Conservation (phyloP, 495 filamentous ascomycete species). For the Penicillium ucsense region DNA sequence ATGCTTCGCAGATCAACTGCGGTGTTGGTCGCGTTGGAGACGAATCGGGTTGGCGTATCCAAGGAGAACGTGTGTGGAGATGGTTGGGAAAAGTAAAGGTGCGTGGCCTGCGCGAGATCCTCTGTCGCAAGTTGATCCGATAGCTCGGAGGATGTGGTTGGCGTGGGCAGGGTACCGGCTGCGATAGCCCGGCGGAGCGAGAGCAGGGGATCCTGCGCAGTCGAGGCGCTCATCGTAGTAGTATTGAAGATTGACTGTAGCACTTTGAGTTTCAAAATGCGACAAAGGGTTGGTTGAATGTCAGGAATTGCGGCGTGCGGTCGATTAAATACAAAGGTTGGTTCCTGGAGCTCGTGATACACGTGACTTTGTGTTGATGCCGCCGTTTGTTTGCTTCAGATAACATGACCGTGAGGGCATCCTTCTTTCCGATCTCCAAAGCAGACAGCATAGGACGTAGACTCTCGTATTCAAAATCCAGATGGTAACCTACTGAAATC, state of each 20-base stretch:
- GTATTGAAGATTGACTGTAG: constrained; percentile 1
- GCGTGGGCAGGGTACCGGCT: constrained; percentile 51
- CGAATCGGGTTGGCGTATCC: constrained; percentile 72
- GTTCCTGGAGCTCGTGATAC: constrained; percentile 3
- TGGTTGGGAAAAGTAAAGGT: constrained; percentile 66
- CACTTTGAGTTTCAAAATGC: constrained; percentile 8
- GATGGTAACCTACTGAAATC: too few species aligned
- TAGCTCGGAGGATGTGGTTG: constrained; percentile 56
- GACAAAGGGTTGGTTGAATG: background rate
- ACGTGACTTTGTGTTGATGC: constrained; percentile 1
- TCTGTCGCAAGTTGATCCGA: constrained; percentile 33
- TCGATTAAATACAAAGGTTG: constrained; percentile 2
- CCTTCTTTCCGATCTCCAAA: background rate
- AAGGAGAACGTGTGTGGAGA: constrained; percentile 60
- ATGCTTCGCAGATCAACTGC: constrained; percentile 85
- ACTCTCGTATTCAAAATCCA: too few species aligned
- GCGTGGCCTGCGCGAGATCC: constrained; percentile 65
- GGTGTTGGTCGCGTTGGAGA: constrained; percentile 48
- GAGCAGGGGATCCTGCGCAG: constrained; percentile 60
- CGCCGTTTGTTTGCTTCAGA: too few species aligned
- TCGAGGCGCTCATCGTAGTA: constrained; percentile 27
- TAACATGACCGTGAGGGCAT: too few species aligned
- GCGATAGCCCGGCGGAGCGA: constrained; percentile 73
- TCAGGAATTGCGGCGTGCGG: constrained; percentile 5
- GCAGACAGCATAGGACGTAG: background rate